Percentiles rank a stretch among this genome's conserved stretches.
Evolutionary conservation across 345 rosid genomes (phyloP).

Genomic region (Salix dunnii): DNA sequence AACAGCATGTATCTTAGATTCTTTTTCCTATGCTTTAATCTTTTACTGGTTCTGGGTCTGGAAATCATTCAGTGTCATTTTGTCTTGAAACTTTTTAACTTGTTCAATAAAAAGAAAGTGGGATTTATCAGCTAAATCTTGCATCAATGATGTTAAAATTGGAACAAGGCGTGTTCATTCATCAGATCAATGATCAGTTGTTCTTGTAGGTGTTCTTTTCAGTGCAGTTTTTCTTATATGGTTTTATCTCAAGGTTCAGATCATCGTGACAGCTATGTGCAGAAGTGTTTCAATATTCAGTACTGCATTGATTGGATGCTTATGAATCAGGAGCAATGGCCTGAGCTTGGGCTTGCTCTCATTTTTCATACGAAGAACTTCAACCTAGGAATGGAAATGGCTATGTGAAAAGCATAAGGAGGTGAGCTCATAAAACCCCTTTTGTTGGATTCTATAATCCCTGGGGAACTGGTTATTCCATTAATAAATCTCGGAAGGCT

Average conservation of each 20-base stretch:
- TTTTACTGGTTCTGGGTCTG: not conserved
- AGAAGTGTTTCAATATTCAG: not conserved
- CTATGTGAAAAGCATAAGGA: not conserved
- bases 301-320: not conserved
- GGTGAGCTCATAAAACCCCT: not conserved
- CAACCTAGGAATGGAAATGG: not conserved
- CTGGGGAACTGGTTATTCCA: not conserved
- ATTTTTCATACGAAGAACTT: not conserved
- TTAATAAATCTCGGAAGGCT: not conserved
- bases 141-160: not conserved
- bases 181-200: not conserved
- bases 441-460: not conserved
- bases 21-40: not conserved
- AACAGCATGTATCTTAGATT: not conserved
- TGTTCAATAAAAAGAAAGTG: not conserved
- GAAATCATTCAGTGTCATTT: not conserved
- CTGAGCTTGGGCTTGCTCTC: not conserved
- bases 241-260: not conserved
- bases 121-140: not conserved
- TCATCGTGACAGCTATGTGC: not conserved
- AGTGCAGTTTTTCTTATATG: not conserved
- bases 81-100: not conserved
- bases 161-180: not conserved
- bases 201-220: not conserved
- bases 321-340: not conserved